These are phyloP conservation scores for Colletotrichum tamarilloi DNA, from an alignment of 2,329 filamentous ascomycete species.

Conservation along the genomic window DNA sequence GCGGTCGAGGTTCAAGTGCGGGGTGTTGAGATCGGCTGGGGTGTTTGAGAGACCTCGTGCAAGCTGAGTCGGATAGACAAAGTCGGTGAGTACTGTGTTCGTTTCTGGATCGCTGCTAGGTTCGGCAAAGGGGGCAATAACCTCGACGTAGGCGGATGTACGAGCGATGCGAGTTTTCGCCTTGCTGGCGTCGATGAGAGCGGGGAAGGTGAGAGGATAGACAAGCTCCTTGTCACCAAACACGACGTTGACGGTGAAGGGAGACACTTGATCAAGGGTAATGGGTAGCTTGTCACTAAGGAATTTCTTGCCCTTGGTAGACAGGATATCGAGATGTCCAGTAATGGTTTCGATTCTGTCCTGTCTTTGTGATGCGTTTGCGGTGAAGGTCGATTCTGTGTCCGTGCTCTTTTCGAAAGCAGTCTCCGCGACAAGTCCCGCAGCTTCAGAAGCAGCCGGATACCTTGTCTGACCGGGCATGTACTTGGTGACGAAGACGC, in stretches of 20 bases:
- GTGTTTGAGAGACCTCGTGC: slow-evolving; percentile 37
- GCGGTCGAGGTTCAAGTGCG: slow-evolving; percentile 56
- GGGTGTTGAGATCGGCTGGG: slow-evolving; percentile 51
- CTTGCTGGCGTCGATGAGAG: slow-evolving; percentile 49
- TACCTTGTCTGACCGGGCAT: slow-evolving; percentile 48
- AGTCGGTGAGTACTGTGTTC: slow-evolving; percentile 41
- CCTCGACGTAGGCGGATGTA: slow-evolving; percentile 56
- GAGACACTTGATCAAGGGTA: slow-evolving; percentile 49
- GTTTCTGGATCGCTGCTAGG: slow-evolving; percentile 34
- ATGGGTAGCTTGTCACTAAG: slow-evolving; percentile 52
- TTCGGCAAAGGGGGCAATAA: slow-evolving; percentile 50
- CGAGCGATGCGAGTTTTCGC: slow-evolving; percentile 55
- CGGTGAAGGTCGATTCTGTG: slow-evolving; percentile 41
- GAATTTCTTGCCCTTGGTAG: slow-evolving; percentile 47
- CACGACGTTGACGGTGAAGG: slow-evolving; percentile 54
- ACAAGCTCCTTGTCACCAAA: slow-evolving; percentile 47
- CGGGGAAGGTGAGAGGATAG: slow-evolving; percentile 51
- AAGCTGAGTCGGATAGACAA: slow-evolving; percentile 50
- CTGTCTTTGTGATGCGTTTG: slow-evolving; percentile 37
- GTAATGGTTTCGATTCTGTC: slow-evolving; percentile 50
- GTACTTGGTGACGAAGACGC: slow-evolving; percentile 51
- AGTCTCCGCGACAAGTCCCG: slow-evolving; percentile 38
- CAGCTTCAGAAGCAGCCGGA: slow-evolving; percentile 39
- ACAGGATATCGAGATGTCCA: slow-evolving; percentile 51
- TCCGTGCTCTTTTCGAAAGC: slow-evolving; percentile 37